Conservation (phyloP, 139 green algal genomes). For the Chlamydomonas sp. region DNA sequence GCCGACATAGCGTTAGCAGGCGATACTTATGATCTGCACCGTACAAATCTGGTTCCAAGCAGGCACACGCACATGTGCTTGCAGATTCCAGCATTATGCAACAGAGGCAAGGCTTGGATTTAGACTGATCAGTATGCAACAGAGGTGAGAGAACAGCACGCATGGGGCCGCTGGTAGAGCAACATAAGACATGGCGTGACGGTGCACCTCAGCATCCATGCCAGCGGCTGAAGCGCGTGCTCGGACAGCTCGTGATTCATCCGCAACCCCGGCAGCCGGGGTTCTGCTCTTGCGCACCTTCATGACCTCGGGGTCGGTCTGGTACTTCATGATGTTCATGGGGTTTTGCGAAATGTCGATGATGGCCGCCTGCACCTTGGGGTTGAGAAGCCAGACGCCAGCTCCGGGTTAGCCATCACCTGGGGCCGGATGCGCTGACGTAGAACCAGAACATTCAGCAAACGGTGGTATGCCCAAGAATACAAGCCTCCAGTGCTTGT, state of each 20-base stretch:
- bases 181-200: too few relatives aligned
- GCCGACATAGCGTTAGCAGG: background rate
- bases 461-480: too few relatives aligned
- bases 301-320: constrained; percentile 85
- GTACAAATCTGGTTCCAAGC: background rate
- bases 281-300: constrained; percentile 37
- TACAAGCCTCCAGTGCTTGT: too few relatives aligned
- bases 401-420: constrained; percentile 83
- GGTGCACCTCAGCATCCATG: too few relatives aligned
- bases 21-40: background rate
- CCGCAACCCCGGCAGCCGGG: background rate
- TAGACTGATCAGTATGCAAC: too few relatives aligned
- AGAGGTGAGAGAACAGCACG: too few relatives aligned
- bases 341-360: constrained; percentile 86
- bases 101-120: too few relatives aligned
- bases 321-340: constrained; percentile 88
- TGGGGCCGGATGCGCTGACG: constrained; percentile 7
- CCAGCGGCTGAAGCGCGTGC: too few relatives aligned
- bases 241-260: background rate
- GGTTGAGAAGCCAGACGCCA: constrained; percentile 84
- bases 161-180: too few relatives aligned
- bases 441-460: too few relatives aligned
- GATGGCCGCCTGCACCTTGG: constrained; percentile 85
- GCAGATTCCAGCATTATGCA: too few relatives aligned
- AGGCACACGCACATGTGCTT: too few relatives aligned